Base-by-base conservation (phyloP, 768 basidiomycete species). In the Serpula lacrymans region DNA sequence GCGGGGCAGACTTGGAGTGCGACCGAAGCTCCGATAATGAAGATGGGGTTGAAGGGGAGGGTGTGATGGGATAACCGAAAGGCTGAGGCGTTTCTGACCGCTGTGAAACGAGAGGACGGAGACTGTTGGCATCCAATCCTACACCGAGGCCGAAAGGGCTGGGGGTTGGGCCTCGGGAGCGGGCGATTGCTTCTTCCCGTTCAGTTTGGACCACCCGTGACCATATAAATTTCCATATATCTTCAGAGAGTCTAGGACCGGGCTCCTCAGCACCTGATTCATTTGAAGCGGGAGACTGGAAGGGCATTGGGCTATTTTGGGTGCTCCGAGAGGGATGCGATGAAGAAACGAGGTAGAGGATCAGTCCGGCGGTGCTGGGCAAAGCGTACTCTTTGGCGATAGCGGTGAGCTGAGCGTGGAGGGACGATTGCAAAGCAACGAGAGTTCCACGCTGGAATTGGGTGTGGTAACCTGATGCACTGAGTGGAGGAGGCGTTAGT, bases 321-420 rank as follows among this genome's bases (percentile, higher is more conserved):
- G 39, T 42, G 30, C 37, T 48, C 39, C 52, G 60, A 5, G 54
- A 34, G n/a, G n/a, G n/a, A n/a, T n/a, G n/a, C 34, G 64, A 48
- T 14, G 68, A 52, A 27, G 68, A 69, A 31, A 88, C 75, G 33
- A 97, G 78, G 61, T 93, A 97, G 2, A 97, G 71, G 30, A 88
- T 70, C 34, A 97, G 64, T 5, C 94, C 94, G 11, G 77, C 63
- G 1, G 88, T 89, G 50, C 84, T 90, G 1, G 94, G 94, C 13
- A 98, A 69, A 3, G 88, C 88, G 54, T 93, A 98, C 63, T 97
- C 94, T 62, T 83, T 84, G 11, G 94, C 92, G 37, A 98, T 96
- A 6, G 90, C 87, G 16, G 72, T 70, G 8, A 96, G 66, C 58
- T 96, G 94, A 1, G 82, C 75, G 29, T 89, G 83, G 1, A 98